Evolutionary conservation across 176 grass and related monocot genomes (phyloP).

Genomic region (Oryza longistaminata): DNA sequence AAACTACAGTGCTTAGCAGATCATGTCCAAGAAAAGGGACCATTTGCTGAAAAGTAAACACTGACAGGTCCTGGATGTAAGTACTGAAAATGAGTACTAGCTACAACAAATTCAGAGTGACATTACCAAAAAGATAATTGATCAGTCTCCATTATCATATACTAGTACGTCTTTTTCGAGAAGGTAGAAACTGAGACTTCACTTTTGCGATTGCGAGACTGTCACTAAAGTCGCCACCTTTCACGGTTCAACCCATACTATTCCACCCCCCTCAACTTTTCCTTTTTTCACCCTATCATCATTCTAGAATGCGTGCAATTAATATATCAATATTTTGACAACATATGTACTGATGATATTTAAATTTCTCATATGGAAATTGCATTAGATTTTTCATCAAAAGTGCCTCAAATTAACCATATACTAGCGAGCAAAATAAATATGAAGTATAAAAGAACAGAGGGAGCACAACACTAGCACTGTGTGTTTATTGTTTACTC

Average conservation of each 20-base stretch:
- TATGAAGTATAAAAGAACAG: no score
- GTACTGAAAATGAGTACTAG: neutral
- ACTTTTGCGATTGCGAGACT: neutral
- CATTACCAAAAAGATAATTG: neutral
- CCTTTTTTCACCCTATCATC: neutral
- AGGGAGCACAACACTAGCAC: no score
- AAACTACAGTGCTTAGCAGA: neutral
- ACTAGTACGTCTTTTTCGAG: neutral
- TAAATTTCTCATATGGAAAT: neutral
- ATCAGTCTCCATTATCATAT: neutral
- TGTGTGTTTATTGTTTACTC: no score
- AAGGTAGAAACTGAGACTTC: neutral
- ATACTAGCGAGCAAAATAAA: no score
- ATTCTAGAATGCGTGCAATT: neutral
- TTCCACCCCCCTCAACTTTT: neutral
- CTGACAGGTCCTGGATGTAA: neutral
- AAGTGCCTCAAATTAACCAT: no score
- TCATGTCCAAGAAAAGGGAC: neutral
- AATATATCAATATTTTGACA: no score
- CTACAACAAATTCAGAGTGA: neutral
- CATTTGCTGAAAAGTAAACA: conserved; percentile 17
- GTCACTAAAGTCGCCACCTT: neutral
- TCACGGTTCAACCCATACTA: no score
- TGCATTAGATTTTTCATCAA: no score
- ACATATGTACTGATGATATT: no score